Conservation (phyloP, 2,329 filamentous ascomycete genomes). For the Xylaria sp. region DNA sequence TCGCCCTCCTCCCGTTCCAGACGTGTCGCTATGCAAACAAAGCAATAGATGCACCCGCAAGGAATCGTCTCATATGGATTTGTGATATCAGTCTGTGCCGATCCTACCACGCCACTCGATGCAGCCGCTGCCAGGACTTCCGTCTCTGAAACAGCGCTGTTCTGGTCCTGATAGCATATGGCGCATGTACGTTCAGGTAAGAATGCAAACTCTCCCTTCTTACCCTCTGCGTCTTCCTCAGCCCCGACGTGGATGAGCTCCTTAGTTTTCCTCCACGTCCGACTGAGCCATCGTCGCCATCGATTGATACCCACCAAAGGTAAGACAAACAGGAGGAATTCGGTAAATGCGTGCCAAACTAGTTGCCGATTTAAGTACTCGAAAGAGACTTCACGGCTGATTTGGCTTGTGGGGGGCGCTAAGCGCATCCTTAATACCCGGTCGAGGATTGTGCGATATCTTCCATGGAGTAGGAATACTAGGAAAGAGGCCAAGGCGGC, state of each 20-base stretch:
- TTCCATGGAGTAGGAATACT: constrained; percentile 88
- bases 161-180: constrained; percentile 96
- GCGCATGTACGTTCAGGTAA: constrained; percentile 94
- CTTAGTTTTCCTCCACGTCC: constrained; percentile 86
- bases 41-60: constrained; percentile 95
- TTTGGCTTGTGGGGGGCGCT: constrained; percentile 84
- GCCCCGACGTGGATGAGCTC: constrained; percentile 66
- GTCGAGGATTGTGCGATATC: constrained; percentile 91
- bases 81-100: constrained; percentile 90
- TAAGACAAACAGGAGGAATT: constrained; percentile 97
- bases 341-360: constrained; percentile 99
- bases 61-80: constrained; percentile 94
- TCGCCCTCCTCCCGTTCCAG: constrained; percentile 94
- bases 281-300: constrained; percentile 89
- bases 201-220: constrained; percentile 81
- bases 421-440: constrained; percentile 85
- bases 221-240: constrained; percentile 61
- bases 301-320: constrained; percentile 94
- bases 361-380: constrained; percentile 98
- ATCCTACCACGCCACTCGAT: constrained; percentile 83
- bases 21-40: constrained; percentile 90
- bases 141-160: constrained; percentile 77
- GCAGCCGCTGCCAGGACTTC: constrained; percentile 78
- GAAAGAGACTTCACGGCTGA: constrained; percentile 92
- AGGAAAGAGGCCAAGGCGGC: constrained; percentile 88